Conservation (phyloP, 225 moss, liverwort and hornwort genomes). For the Straminergon stramineum region DNA sequence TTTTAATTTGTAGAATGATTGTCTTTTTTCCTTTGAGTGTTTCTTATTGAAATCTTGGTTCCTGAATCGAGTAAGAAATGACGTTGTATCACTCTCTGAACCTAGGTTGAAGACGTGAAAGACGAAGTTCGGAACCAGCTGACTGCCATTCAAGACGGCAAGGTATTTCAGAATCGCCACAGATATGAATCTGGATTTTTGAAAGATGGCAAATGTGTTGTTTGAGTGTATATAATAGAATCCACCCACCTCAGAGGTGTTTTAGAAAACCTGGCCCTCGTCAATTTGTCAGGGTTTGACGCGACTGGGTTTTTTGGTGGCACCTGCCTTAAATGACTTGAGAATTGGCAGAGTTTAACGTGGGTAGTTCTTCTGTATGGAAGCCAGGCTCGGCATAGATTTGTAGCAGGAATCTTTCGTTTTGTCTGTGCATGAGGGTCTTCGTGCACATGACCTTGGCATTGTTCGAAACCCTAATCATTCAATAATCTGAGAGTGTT, state of each 20-base stretch:
- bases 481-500: background rate
- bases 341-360: background rate
- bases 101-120: conserved; percentile 39
- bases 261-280: background rate
- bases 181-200: background rate
- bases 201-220: background rate
- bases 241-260: background rate
- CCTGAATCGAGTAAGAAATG: background rate
- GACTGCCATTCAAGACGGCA: conserved; percentile 36
- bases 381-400: background rate
- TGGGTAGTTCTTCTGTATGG: background rate
- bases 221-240: background rate
- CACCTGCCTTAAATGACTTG: background rate
- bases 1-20: background rate
- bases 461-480: background rate
- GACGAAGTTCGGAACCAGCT: conserved; percentile 58
- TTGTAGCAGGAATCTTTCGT: background rate
- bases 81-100: background rate
- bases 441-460: background rate
- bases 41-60: background rate
- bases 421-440: background rate
- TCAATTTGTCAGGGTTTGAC: too few species aligned
- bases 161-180: conserved; percentile 13
- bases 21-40: background rate
- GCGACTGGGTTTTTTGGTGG: background rate